Conservation (phyloP, 352 stramenopile genomes). For the Phytophthora parvispora region DNA sequence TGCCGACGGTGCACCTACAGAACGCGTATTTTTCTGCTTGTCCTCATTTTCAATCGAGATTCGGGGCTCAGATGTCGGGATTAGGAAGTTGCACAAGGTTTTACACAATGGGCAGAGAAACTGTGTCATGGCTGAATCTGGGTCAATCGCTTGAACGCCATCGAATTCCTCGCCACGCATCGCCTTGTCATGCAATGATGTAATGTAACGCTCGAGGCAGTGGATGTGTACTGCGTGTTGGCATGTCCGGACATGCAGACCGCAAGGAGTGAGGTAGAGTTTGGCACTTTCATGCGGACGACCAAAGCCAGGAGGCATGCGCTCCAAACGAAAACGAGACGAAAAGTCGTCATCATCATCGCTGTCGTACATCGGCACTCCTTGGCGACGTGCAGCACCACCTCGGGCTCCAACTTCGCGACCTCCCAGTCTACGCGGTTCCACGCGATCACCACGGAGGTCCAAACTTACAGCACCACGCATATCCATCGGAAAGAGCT, state of each 20-base stretch:
- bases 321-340: constrained; percentile 50
- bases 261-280: constrained; percentile 81
- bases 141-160: constrained; percentile 89
- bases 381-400: constrained; percentile 31
- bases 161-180: constrained; percentile 92
- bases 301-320: constrained; percentile 55
- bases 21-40: constrained; percentile 26
- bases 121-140: constrained; percentile 91
- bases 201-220: constrained; percentile 90
- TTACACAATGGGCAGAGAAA: constrained; percentile 95
- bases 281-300: constrained; percentile 64
- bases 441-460: constrained; percentile 37
- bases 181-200: constrained; percentile 87
- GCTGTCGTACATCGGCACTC: constrained; percentile 49
- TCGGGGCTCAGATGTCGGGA: constrained; percentile 78
- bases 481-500: constrained; percentile 64
- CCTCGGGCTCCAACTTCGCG: constrained; percentile 32
- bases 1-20: constrained; percentile 1
- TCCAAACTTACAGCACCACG: constrained; percentile 52
- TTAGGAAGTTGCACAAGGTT: constrained; percentile 92
- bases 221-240: constrained; percentile 90
- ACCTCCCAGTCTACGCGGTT: constrained; percentile 32
- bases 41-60: constrained; percentile 31
- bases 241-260: constrained; percentile 87
- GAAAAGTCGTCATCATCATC: constrained; percentile 65